Conservation (phyloP, 306 rosid genomes). For the Nissolia schottii region DNA sequence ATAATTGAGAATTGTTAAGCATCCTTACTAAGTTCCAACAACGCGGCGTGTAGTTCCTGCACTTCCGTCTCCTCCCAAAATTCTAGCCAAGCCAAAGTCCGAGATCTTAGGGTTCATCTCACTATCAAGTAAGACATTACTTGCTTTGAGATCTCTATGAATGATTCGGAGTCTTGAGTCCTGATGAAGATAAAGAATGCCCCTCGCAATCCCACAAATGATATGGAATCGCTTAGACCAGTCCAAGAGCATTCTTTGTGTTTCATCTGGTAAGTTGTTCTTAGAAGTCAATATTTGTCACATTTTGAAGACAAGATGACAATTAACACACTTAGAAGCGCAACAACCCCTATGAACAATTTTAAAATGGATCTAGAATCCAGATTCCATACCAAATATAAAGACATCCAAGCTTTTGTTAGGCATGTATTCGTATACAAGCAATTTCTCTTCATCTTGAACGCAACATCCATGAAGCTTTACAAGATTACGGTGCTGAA, state of each 20-base stretch:
- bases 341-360: not conserved
- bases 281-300: not conserved
- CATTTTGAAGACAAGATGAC: not conserved
- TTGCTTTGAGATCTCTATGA: slow-evolving; percentile 51
- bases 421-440: slow-evolving; percentile 32
- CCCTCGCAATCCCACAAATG: slow-evolving; percentile 40
- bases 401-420: slow-evolving; percentile 32
- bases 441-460: slow-evolving; percentile 27
- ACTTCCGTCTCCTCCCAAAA: slow-evolving; percentile 34
- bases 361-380: not conserved
- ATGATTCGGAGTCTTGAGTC: slow-evolving; percentile 41
- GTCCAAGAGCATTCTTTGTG: slow-evolving; percentile 7
- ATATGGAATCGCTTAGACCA: slow-evolving; percentile 44
- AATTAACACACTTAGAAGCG: not conserved
- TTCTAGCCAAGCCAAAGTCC: slow-evolving; percentile 54
- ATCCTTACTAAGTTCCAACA: slow-evolving; percentile 44
- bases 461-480: slow-evolving; percentile 37
- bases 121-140: slow-evolving; percentile 44
- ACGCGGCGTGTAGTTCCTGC: slow-evolving; percentile 45
- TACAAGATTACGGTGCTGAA: slow-evolving; percentile 39
- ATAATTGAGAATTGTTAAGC: not conserved
- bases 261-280: slow-evolving; percentile 19
- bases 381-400: slow-evolving; percentile 26
- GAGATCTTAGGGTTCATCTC: slow-evolving; percentile 55
- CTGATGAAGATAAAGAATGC: slow-evolving; percentile 51